Evolutionary conservation across 2,329 filamentous ascomycete species (phyloP).

Genomic region (Trichoderma semiorbis): DNA sequence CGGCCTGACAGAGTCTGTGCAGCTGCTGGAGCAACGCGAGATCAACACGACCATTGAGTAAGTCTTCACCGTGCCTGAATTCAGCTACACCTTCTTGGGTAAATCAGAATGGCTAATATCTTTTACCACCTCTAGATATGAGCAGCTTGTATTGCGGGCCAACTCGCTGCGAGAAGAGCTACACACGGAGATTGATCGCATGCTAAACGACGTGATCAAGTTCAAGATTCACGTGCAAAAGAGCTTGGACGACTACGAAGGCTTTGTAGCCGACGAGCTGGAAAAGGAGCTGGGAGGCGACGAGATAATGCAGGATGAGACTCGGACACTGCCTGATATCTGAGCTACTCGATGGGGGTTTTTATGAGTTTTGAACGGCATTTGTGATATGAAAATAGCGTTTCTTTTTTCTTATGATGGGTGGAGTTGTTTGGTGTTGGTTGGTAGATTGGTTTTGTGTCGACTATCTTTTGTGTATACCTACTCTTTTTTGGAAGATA

Average conservation of each 20-base stretch:
- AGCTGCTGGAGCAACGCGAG: constrained; percentile 89
- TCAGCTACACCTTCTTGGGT: not conserved
- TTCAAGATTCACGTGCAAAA: constrained; percentile 98
- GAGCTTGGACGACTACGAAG: constrained; percentile 88
- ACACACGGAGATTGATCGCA: constrained; percentile 94
- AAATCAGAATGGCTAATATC: not conserved
- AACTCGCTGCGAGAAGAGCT: constrained; percentile 88
- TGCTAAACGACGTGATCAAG: constrained; percentile 95
- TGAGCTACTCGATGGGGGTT: not conserved
- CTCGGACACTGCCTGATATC: constrained; percentile 40
- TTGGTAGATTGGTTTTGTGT: not conserved
- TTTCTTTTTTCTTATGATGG: constrained; percentile 28
- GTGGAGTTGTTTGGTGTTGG: constrained; percentile 17
- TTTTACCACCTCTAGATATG: constrained; percentile 61
- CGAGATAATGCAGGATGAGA: constrained; percentile 51
- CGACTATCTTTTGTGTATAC: not conserved
- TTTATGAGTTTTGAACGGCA: not conserved
- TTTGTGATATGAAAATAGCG: not conserved
- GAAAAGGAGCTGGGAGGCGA: constrained; percentile 75
- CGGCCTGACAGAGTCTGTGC: constrained; percentile 78
- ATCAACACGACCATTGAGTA: constrained; percentile 97
- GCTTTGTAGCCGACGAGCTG: constrained; percentile 90
- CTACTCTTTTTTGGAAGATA: constrained; percentile 6
- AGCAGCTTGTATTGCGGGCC: constrained; percentile 82
- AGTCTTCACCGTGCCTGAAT: constrained; percentile 32